Conservation (phyloP, 306 rosid genomes). For the Quercus agrifolia region DNA sequence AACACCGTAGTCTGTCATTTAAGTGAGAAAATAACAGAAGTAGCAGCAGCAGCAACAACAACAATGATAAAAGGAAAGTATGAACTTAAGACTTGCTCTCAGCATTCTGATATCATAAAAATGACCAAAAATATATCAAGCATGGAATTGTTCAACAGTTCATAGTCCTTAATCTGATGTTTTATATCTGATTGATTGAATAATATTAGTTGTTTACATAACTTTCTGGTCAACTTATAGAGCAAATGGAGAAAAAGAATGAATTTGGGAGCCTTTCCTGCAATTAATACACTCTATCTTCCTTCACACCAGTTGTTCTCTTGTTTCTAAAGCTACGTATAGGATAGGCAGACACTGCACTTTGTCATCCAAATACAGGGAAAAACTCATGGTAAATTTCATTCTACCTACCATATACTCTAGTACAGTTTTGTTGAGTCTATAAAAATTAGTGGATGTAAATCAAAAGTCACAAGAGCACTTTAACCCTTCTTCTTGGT, state of each 20-base stretch:
- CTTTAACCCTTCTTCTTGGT: neutral
- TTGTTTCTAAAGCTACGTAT: neutral
- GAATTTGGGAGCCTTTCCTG: neutral
- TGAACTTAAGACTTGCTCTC: neutral
- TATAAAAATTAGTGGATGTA: neutral
- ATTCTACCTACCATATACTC: neutral
- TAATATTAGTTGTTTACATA: neutral
- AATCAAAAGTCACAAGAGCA: neutral
- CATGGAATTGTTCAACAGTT: neutral
- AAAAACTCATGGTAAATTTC: neutral
- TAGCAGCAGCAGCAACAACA: neutral
- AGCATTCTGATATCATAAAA: neutral
- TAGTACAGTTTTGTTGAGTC: neutral
- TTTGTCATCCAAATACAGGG: neutral
- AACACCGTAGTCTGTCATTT: neutral
- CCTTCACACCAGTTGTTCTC: neutral
- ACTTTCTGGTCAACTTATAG: neutral
- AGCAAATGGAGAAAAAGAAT: neutral
- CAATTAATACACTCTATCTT: neutral
- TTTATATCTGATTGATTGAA: neutral
- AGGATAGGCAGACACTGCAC: neutral
- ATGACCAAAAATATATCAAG: neutral
- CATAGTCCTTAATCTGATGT: neutral
- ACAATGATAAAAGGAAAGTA: neutral
- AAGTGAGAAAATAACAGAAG: neutral